These are phyloP conservation scores for Trametes maxima DNA, from an alignment of 768 basidiomycete species.

Conservation along the genomic window DNA sequence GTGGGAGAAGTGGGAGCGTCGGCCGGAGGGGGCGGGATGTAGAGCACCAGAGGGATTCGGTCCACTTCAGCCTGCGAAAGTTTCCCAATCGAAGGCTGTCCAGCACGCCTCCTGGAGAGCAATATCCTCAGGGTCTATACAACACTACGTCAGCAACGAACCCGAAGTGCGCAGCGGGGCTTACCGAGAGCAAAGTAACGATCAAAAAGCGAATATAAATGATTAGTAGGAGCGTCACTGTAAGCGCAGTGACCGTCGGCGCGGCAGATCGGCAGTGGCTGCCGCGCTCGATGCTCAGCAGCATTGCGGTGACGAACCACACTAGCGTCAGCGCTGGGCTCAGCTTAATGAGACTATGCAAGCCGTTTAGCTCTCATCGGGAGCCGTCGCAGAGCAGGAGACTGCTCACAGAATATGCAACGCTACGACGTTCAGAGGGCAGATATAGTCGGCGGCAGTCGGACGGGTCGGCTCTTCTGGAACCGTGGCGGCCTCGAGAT, in stretches of 20 bases:
- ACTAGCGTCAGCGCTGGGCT: slow-evolving; percentile 8
- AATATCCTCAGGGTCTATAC: neutral
- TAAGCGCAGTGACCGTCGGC: slow-evolving; percentile 1
- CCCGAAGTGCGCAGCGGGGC: neutral
- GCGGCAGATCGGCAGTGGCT: slow-evolving; percentile 1
- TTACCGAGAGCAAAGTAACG: neutral
- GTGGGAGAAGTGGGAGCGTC: neutral
- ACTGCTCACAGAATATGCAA: slow-evolving; percentile 1
- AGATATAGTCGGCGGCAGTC: neutral
- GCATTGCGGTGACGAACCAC: slow-evolving; percentile 3
- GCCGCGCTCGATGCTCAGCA: slow-evolving; percentile 7
- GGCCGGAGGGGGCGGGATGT: slow-evolving; percentile 15
- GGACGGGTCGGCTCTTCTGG: neutral
- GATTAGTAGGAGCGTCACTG: neutral
- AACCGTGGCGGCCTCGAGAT: slow-evolving; percentile 1
- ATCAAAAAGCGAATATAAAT: slow-evolving; percentile 9
- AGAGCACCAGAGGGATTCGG: slow-evolving; percentile 20
- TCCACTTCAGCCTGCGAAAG: slow-evolving; percentile 17
- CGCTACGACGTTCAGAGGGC: slow-evolving; percentile 6
- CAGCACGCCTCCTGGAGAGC: neutral
- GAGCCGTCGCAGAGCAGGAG: too few species aligned
- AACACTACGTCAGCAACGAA: too few species aligned
- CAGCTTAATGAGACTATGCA: slow-evolving; percentile 3
- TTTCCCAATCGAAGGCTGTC: slow-evolving; percentile 1
- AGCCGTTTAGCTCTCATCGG: neutral